phyloP scores from a whole-genome alignment of 768 basidiomycete species.

The Daedalea quercina region DNA sequence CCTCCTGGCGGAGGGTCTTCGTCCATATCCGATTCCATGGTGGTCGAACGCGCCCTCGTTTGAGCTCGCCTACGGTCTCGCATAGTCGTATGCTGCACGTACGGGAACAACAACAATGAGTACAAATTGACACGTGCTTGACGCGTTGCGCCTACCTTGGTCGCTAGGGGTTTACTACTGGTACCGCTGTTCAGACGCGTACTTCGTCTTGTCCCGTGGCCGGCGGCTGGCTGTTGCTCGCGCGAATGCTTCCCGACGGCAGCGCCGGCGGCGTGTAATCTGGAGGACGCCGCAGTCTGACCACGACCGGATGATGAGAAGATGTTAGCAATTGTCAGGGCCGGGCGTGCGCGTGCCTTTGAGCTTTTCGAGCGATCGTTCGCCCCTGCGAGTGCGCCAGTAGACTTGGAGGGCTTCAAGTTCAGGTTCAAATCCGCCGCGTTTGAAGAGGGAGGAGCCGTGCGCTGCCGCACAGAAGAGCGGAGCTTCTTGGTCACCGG shows the following conservation, averaged over 20 bases:
- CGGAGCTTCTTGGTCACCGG: slow-evolving; percentile 73
- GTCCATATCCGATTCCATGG: slow-evolving; percentile 59
- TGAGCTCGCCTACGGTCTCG: slow-evolving; percentile 58
- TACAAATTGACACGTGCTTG: background rate
- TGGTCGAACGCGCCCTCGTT: slow-evolving; percentile 43
- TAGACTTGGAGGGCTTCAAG: slow-evolving; percentile 51
- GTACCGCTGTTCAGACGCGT: slow-evolving; percentile 61
- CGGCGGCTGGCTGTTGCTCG: slow-evolving; percentile 32
- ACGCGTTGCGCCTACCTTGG: slow-evolving; percentile 42
- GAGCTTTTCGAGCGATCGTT: slow-evolving; percentile 65
- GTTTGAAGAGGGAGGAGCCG: slow-evolving; percentile 34
- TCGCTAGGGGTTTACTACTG: slow-evolving; percentile 32
- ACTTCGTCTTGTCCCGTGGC: slow-evolving; percentile 59
- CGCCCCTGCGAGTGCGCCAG: slow-evolving; percentile 26
- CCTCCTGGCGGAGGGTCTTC: slow-evolving; percentile 45
- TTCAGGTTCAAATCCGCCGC: slow-evolving; percentile 14
- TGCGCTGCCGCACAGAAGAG: slow-evolving; percentile 45
- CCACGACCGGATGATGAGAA: slow-evolving; percentile 82
- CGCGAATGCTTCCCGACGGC: slow-evolving; percentile 46
- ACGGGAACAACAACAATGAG: slow-evolving; percentile 1
- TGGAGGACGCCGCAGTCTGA: slow-evolving; percentile 61
- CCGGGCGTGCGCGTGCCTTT: slow-evolving; percentile 88
- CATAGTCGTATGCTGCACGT: slow-evolving; percentile 27
- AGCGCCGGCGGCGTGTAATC: slow-evolving; percentile 32
- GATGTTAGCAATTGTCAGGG: slow-evolving; percentile 80